Evolutionary conservation across 2,329 filamentous ascomycete species (phyloP).

Genomic region (Fusarium luffae): DNA sequence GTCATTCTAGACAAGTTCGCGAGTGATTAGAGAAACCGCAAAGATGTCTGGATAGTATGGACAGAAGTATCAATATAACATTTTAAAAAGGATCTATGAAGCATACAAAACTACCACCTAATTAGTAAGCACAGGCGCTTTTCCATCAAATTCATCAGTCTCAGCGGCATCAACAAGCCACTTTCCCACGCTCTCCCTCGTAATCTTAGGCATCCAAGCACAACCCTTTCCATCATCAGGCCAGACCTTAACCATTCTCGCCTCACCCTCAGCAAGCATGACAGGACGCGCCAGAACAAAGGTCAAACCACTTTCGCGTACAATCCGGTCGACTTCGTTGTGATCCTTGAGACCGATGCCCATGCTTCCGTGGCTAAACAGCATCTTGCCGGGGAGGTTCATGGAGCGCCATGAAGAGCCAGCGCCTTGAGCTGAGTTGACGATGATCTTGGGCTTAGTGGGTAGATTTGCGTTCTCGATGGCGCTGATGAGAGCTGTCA

Average conservation of each 20-base stretch:
- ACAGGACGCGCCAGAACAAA: conserved; percentile 25
- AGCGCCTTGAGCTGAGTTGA: conserved; percentile 21
- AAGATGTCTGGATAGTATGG: no score
- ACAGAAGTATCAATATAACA: no score
- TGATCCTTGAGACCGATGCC: conserved; percentile 20
- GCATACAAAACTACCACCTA: background rate
- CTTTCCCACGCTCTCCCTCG: conserved; percentile 12
- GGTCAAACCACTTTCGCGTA: background rate
- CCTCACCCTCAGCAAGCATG: conserved; percentile 23
- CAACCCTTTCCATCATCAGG: conserved; percentile 32
- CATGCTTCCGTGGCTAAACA: conserved; percentile 32
- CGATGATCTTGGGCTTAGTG: background rate
- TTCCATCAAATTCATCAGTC: conserved; percentile 15
- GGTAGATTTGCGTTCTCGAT: background rate
- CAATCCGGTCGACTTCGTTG: conserved; percentile 18
- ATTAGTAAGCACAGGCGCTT: conserved; percentile 21
- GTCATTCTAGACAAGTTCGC: no score
- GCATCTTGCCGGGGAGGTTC: conserved; percentile 18
- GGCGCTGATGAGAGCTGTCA: background rate
- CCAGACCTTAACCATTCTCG: conserved; percentile 30
- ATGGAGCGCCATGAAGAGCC: conserved; percentile 20
- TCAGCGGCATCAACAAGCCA: conserved; percentile 30
- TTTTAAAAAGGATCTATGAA: no score
- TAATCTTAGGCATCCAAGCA: conserved; percentile 35
- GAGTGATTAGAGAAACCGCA: no score